Evolutionary conservation across 129 eudicot species (phyloP).

Genomic region (Mikania micrantha): DNA sequence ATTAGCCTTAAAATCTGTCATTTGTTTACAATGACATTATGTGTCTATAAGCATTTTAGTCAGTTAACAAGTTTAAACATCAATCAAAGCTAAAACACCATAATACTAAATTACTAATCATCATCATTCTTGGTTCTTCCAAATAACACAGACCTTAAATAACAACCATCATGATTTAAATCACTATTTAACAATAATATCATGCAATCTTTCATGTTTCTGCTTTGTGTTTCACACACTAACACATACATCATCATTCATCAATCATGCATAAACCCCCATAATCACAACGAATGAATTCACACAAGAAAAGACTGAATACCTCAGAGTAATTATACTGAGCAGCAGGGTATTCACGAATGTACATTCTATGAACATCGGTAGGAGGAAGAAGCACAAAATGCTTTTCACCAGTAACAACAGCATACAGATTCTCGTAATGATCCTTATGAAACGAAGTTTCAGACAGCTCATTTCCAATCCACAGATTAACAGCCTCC

Average conservation of each 20-base stretch:
- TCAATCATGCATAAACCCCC: too few relatives aligned
- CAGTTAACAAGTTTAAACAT: background rate
- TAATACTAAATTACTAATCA: background rate
- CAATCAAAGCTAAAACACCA: background rate
- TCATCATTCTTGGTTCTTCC: background rate
- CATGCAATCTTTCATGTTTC: too few relatives aligned
- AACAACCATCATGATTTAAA: background rate
- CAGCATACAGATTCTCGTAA: slow-evolving; percentile 90
- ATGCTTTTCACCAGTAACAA: slow-evolving; percentile 79
- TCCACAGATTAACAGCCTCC: slow-evolving; percentile 94
- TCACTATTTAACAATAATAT: background rate
- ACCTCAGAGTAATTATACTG: slow-evolving; percentile 61
- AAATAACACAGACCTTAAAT: background rate
- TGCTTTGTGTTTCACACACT: too few relatives aligned
- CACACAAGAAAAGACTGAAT: background rate
- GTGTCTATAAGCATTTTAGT: background rate
- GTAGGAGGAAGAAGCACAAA: slow-evolving; percentile 84
- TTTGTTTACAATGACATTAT: too few relatives aligned
- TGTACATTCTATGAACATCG: slow-evolving; percentile 89
- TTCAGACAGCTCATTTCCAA: slow-evolving; percentile 57
- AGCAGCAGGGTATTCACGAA: slow-evolving; percentile 76
- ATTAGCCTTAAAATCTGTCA: background rate
- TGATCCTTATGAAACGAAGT: slow-evolving; percentile 95
- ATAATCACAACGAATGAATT: background rate
- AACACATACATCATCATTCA: too few relatives aligned